A percentile compares a stretch with the other conserved stretches of the same genome.
Evolutionary conservation across 768 basidiomycete genomes (phyloP).

Genomic region (Rhodosporidiobolus sp.): DNA sequence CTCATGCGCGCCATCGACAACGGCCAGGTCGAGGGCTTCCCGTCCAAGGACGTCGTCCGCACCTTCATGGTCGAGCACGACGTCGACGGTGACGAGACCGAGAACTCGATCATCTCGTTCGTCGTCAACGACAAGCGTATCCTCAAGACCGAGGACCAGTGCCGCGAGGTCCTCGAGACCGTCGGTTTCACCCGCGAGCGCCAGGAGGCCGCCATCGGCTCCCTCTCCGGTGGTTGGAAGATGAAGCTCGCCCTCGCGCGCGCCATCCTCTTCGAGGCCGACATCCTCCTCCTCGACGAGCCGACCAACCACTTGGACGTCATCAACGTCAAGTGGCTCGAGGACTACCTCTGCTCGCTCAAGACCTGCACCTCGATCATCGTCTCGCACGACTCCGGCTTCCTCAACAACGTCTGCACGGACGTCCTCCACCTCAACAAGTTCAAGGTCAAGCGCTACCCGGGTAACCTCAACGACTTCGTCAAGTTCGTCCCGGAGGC

Average conservation of each 20-base stretch:
- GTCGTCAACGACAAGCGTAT: slow-evolving; percentile 69
- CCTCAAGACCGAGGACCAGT: slow-evolving; percentile 51
- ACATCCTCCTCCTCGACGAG: slow-evolving; percentile 62
- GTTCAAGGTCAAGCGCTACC: slow-evolving; percentile 90
- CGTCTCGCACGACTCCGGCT: slow-evolving; percentile 91
- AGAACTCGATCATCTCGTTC: slow-evolving; percentile 76
- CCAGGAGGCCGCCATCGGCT: slow-evolving; percentile 80
- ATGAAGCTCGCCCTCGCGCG: slow-evolving; percentile 97
- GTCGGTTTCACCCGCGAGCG: slow-evolving; percentile 89
- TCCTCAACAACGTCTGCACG: slow-evolving; percentile 90
- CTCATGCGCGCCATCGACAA: slow-evolving; percentile 92
- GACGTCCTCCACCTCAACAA: slow-evolving; percentile 76
- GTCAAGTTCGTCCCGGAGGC: slow-evolving; percentile 89
- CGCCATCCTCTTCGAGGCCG: slow-evolving; percentile 91
- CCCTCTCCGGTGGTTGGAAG: slow-evolving; percentile 96
- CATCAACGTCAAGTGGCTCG: slow-evolving; percentile 85
- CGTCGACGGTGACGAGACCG: slow-evolving; percentile 67
- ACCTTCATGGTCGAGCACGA: slow-evolving; percentile 98
- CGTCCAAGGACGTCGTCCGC: slow-evolving; percentile 77
- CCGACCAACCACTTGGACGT: slow-evolving; percentile 65
- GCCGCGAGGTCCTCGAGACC: slow-evolving; percentile 71
- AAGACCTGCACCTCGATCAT: slow-evolving; percentile 87
- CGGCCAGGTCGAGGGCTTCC: slow-evolving; percentile 82
- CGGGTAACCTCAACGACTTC: slow-evolving; percentile 85
- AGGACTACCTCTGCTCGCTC: slow-evolving; percentile 59